Percentiles rank a stretch among this genome's conserved stretches.
Evolutionary conservation across 305 asterid genomes (phyloP).

Genomic region (Solanum hybrid): DNA sequence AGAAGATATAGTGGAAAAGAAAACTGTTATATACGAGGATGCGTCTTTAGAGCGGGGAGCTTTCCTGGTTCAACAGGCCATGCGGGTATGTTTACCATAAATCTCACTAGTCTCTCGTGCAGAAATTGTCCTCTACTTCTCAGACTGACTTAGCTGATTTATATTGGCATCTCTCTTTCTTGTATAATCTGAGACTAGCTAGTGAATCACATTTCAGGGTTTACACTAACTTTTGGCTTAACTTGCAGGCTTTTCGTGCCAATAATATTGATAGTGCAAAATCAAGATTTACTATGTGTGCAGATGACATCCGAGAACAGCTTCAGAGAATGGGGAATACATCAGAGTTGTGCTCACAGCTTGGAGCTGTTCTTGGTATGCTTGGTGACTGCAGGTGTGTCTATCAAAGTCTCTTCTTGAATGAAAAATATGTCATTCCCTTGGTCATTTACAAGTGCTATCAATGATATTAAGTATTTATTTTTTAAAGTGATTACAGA

Average conservation of each 20-base stretch:
- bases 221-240: slow-evolving; percentile 8
- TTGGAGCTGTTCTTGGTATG: slow-evolving; percentile 96
- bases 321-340: slow-evolving; percentile 61
- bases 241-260: slow-evolving; percentile 77
- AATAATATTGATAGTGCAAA: slow-evolving; percentile 87
- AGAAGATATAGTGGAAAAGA: slow-evolving; percentile 48
- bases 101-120: not conserved
- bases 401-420: not conserved
- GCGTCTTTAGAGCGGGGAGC: slow-evolving; percentile 88
- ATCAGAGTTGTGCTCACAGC: slow-evolving; percentile 84
- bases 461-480: not conserved
- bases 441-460: not conserved
- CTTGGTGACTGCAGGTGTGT: slow-evolving; percentile 96
- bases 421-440: not conserved
- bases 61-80: slow-evolving; percentile 94
- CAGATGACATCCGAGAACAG: slow-evolving; percentile 82
- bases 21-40: slow-evolving; percentile 78
- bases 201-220: not conserved
- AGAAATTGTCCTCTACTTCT: not conserved
- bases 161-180: not conserved
- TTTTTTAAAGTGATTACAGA: not conserved
- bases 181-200: not conserved
- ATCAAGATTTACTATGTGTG: slow-evolving; percentile 73
- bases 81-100: slow-evolving; percentile 51
- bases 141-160: not conserved